Evolutionary conservation across 2,329 filamentous ascomycete species (phyloP).

Genomic region (Aspergillus sp.): DNA sequence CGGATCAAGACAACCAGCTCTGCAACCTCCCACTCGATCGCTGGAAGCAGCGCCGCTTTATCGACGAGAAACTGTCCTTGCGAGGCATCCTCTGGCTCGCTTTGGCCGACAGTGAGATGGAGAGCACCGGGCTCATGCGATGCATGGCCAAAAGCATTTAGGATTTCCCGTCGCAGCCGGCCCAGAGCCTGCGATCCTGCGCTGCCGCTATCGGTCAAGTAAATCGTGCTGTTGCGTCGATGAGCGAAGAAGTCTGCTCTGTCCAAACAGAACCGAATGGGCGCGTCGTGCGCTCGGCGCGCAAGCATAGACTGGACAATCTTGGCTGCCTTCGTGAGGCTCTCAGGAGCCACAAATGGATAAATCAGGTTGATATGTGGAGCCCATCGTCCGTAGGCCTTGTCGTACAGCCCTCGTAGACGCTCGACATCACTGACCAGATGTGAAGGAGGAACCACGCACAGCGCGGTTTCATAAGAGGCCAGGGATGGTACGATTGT

Average conservation of each 20-base stretch:
- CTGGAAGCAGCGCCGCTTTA: conserved; percentile 2
- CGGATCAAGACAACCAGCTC: conserved; percentile 5
- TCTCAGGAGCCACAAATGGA: conserved; percentile 7
- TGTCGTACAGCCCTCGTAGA: conserved; percentile 5
- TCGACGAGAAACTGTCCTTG: conserved; percentile 3
- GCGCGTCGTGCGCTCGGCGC: neutral
- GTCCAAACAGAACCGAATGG: conserved; percentile 3
- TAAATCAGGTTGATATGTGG: conserved; percentile 8
- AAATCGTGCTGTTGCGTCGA: conserved; percentile 1
- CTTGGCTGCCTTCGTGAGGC: neutral
- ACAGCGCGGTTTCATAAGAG: conserved; percentile 8
- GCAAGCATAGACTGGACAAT: neutral
- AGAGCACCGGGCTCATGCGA: neutral
- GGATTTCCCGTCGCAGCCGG: neutral
- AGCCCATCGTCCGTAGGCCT: conserved; percentile 8
- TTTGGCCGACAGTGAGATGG: conserved; percentile 6
- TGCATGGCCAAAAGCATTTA: neutral
- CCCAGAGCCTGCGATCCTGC: neutral
- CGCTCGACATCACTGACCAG: conserved; percentile 3
- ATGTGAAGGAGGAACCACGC: conserved; percentile 4
- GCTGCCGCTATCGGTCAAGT: conserved; percentile 1
- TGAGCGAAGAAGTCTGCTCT: conserved; percentile 5
- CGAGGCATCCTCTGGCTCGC: neutral
- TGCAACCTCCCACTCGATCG: neutral
- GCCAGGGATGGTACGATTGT: neutral